Conservation (phyloP, 495 filamentous ascomycete genomes). For the Aspergillus bertholletiae region DNA sequence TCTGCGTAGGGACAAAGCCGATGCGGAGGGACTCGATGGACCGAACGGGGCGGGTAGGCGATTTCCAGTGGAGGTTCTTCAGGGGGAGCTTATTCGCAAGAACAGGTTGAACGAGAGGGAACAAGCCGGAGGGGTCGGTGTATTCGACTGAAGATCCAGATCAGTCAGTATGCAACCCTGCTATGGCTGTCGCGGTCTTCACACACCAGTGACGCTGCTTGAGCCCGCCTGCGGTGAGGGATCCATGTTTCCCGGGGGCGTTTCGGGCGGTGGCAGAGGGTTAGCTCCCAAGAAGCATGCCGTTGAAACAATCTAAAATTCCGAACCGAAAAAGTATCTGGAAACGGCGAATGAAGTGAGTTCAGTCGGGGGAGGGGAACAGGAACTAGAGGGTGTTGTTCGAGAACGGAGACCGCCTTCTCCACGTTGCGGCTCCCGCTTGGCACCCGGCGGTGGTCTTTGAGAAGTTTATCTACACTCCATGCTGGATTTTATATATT, state of each 20-base stretch:
- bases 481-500: no score
- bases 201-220: conserved; percentile 50
- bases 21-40: conserved; percentile 91
- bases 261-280: conserved; percentile 23
- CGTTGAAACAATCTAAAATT: conserved; percentile 13
- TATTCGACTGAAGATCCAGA: conserved; percentile 52
- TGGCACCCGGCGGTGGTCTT: no score
- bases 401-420: background rate
- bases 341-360: background rate
- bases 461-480: no score
- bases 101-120: conserved; percentile 71
- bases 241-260: conserved; percentile 41
- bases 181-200: background rate
- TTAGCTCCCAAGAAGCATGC: conserved; percentile 28
- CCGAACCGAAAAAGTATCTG: background rate
- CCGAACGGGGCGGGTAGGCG: conserved; percentile 80
- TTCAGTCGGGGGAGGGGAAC: no score
- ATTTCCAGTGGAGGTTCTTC: conserved; percentile 96
- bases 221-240: conserved; percentile 42
- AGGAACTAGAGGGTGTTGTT: background rate
- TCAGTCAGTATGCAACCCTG: conserved; percentile 5
- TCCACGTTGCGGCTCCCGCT: no score
- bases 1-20: conserved; percentile 64
- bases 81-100: conserved; percentile 78
- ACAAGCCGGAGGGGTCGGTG: conserved; percentile 85